Base-by-base conservation (phyloP, 2,329 filamentous ascomycete species). In the Fusarium algeriense region DNA sequence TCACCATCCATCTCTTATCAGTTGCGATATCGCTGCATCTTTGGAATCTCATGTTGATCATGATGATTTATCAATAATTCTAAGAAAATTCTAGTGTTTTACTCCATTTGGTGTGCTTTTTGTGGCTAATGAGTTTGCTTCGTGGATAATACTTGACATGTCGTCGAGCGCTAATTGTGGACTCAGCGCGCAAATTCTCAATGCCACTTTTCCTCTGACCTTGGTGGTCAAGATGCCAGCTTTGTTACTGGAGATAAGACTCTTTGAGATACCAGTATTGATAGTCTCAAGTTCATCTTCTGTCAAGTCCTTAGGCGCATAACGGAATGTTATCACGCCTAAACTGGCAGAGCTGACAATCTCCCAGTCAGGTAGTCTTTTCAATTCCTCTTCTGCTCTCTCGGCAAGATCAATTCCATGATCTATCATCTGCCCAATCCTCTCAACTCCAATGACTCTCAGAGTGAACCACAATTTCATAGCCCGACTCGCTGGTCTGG, bases 391-490 rank as follows among this genome's bases (percentile, higher is more conserved):
- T 15, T 76, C 66, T 2, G 71, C 75, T 13, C 69, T 62, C 50
- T 77, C 69, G 1, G 72, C 75, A 1, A 76, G 56, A 6, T 59
- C 30, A 2, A 77, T 71, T 0, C 74, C 76, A 7, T 77, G 69
- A 55, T 77, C 72, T 37, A 77, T 67, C 72, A 75, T 76, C 9
- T 57, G 49, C 11, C 74, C 67, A 10, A 77, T 38, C 14, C 40
- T 57, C 5, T 77, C 73, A 6, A 74, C 64, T 1, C 74, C 76
- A 28, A 77, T 50, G 0, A 75, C 67, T 1, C 69, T 63, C 2
- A 77, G 15, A 0, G 74, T 76, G 11, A 77, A 77, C 76, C 75
- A 76, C 15, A 77, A 43, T 57, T 77, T 77, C 71, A 76, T 76
- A 4, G 73, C 75, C 0, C 72, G 63, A 4, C 38, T 50, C 1